These are phyloP conservation scores for Fusarium circinatum DNA, from an alignment of 2,329 filamentous ascomycete species.

Conservation along the genomic window DNA sequence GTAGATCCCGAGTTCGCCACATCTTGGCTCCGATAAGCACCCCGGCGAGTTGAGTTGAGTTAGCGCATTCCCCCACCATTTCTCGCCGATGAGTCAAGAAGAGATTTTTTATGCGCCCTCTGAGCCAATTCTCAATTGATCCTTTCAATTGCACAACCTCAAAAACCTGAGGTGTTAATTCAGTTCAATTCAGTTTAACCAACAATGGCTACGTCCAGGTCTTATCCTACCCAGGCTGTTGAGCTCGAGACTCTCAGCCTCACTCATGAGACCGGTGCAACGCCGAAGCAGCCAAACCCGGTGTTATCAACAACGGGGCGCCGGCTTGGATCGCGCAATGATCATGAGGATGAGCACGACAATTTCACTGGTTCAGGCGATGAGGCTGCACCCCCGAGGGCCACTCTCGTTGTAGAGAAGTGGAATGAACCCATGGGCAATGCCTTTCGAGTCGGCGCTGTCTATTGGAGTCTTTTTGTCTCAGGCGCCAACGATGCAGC, in stretches of 20 bases:
- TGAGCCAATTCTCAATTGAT: background rate
- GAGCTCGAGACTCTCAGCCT: conserved; percentile 14
- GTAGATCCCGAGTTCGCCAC: background rate
- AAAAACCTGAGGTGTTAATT: background rate
- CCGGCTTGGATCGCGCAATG: conserved; percentile 9
- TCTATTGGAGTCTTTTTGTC: conserved; percentile 67
- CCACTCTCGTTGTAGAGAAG: conserved; percentile 12
- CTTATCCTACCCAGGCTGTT: conserved; percentile 7
- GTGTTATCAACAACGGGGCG: conserved; percentile 8
- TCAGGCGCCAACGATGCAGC: conserved; percentile 69
- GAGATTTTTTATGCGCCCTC: background rate
- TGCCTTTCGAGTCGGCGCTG: conserved; percentile 58
- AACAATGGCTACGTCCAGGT: background rate
- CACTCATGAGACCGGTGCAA: background rate
- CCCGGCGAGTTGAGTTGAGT: background rate
- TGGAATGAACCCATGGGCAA: conserved; percentile 49
- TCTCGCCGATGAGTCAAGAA: conserved; percentile 10
- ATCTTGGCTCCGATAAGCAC: background rate
- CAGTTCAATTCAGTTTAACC: background rate
- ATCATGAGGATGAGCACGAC: background rate
- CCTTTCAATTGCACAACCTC: background rate
- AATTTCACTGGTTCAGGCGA: background rate
- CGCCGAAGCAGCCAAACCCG: conserved; percentile 12
- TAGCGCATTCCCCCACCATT: conserved; percentile 8
- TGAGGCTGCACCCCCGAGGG: background rate